Evolutionary conservation across 1,139 yeast genomes (phyloP).

Genomic region (Eremothecium gossypii): DNA sequence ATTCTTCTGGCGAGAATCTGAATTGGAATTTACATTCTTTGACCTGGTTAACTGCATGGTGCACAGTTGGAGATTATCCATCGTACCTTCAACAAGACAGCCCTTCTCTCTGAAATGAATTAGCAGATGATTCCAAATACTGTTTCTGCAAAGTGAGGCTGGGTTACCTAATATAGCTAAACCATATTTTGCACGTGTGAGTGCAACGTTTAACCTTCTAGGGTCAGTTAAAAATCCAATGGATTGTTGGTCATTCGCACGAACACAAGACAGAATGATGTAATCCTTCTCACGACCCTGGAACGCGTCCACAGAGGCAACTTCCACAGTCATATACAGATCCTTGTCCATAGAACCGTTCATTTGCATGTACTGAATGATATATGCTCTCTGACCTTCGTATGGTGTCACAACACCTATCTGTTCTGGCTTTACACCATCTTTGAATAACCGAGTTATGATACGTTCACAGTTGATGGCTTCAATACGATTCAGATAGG

Average conservation of each 20-base stretch:
- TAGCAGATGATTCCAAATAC: constrained; percentile 72
- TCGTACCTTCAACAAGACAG: constrained; percentile 85
- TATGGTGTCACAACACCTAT: constrained; percentile 93
- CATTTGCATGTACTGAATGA: constrained; percentile 68
- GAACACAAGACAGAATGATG: constrained; percentile 80
- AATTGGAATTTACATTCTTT: constrained; percentile 4
- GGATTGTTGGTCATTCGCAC: constrained; percentile 74
- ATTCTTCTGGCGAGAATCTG: background rate
- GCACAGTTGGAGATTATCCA: constrained; percentile 69
- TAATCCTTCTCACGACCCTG: constrained; percentile 94
- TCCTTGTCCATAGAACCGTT: constrained; percentile 63
- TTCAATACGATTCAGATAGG: constrained; percentile 81
- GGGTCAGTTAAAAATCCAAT: constrained; percentile 89
- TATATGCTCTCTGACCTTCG: constrained; percentile 85
- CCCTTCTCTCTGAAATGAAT: constrained; percentile 77
- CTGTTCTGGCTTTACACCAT: constrained; percentile 73
- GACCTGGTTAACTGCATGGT: constrained; percentile 48
- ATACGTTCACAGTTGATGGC: constrained; percentile 85
- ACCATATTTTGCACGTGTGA: constrained; percentile 87
- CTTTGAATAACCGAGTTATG: constrained; percentile 62
- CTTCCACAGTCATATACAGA: constrained; percentile 66
- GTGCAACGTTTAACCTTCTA: constrained; percentile 83
- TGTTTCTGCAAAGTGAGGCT: constrained; percentile 58
- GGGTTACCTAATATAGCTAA: constrained; percentile 80
- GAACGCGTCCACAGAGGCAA: constrained; percentile 90